phyloP scores from a whole-genome alignment of 2,329 filamentous ascomycete species.

The Macrophomina tecta region DNA sequence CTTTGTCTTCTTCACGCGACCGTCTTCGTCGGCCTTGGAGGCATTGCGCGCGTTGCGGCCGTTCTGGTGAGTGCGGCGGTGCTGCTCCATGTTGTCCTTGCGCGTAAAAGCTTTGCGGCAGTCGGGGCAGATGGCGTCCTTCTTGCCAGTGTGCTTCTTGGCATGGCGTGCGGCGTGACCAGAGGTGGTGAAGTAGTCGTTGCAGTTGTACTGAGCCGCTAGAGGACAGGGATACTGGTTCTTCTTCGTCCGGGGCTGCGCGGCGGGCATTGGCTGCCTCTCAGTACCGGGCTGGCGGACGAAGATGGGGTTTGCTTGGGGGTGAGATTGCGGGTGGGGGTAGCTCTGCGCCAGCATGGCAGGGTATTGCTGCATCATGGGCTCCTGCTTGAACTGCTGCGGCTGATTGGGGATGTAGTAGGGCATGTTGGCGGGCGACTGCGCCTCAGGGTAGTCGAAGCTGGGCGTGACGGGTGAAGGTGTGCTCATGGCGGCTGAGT shows the following conservation, averaged over 20 bases:
- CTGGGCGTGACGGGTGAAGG: slow-evolving; percentile 56
- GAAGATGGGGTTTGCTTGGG: slow-evolving; percentile 24
- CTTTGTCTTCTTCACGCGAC: slow-evolving; percentile 47
- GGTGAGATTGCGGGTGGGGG: slow-evolving; percentile 16
- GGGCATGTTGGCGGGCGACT: slow-evolving; percentile 14
- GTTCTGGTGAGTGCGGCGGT: slow-evolving; percentile 74
- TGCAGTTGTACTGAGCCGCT: slow-evolving; percentile 72
- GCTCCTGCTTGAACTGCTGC: neutral
- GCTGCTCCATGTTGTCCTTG: slow-evolving; percentile 88
- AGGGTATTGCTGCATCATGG: neutral
- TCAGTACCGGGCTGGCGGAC: slow-evolving; percentile 33
- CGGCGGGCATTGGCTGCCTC: slow-evolving; percentile 52
- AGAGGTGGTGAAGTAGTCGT: slow-evolving; percentile 82
- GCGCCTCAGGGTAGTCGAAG: slow-evolving; percentile 35
- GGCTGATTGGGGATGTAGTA: slow-evolving; percentile 21
- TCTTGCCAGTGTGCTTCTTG: slow-evolving; percentile 83
- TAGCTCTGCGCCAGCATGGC: slow-evolving; percentile 27
- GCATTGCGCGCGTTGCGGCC: slow-evolving; percentile 50
- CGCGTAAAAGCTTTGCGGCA: slow-evolving; percentile 83
- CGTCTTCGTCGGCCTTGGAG: slow-evolving; percentile 34
- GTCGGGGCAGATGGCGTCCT: slow-evolving; percentile 72
- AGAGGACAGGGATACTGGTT: slow-evolving; percentile 77
- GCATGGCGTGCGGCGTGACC: slow-evolving; percentile 85
- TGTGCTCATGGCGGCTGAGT: slow-evolving; percentile 50
- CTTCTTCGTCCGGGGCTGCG: slow-evolving; percentile 59